Percentiles rank a stretch among this genome's conserved stretches.
These are phyloP conservation scores for Talaromyces verruculosus DNA, from an alignment of 2,329 filamentous ascomycete genomes.

Conservation along the genomic window DNA sequence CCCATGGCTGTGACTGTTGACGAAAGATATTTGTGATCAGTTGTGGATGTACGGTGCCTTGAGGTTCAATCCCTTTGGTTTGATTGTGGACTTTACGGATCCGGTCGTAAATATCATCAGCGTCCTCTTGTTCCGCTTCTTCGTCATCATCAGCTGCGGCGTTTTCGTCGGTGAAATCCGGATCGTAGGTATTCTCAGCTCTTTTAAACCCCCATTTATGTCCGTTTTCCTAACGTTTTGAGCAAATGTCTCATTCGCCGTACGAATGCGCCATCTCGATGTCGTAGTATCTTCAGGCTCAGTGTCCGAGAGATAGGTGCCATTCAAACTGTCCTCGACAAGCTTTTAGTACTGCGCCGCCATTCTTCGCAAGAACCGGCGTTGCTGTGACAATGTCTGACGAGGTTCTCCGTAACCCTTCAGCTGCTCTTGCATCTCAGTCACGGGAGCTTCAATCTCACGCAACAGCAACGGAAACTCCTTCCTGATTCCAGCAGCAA, in stretches of 20 bases:
- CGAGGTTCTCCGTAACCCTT: constrained; percentile 23
- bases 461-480: constrained; percentile 12
- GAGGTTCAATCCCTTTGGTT: constrained; percentile 26
- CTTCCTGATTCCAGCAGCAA: constrained; percentile 18
- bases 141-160: too few relatives aligned
- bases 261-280: neutral
- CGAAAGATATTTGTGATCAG: constrained; percentile 27
- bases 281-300: constrained; percentile 17
- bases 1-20: constrained; percentile 25
- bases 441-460: constrained; percentile 12
- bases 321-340: constrained; percentile 23
- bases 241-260: neutral
- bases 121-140: neutral
- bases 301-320: constrained; percentile 22
- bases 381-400: constrained; percentile 24
- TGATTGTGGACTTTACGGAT: constrained; percentile 25
- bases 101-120: constrained; percentile 23
- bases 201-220: constrained; percentile 19
- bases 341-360: constrained; percentile 22
- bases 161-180: too few relatives aligned
- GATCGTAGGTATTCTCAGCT: constrained; percentile 9
- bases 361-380: constrained; percentile 25
- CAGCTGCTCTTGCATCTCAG: constrained; percentile 12
- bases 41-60: constrained; percentile 25
- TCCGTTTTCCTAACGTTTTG: neutral